phyloP scores from a whole-genome alignment of 495 filamentous ascomycete genomes.

The Neurospora sp. region DNA sequence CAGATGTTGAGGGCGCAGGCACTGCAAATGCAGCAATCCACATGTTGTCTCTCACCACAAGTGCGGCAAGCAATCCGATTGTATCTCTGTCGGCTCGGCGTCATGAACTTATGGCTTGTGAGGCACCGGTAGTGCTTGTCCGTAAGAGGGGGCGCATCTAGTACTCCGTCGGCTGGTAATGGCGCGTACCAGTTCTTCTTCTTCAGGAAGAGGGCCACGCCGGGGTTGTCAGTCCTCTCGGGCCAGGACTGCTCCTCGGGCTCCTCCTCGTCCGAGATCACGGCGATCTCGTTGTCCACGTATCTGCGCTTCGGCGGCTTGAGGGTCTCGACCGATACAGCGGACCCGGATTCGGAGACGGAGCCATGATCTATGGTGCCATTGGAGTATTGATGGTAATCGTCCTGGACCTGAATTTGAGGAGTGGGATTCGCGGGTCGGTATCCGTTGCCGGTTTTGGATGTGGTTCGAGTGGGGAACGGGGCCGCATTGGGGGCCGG shows the following conservation, averaged over 20 bases:
- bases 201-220: constrained; percentile 20
- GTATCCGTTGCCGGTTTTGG: neutral
- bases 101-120: constrained; percentile 21
- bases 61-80: constrained; percentile 21
- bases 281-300: neutral
- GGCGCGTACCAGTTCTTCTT: constrained; percentile 12
- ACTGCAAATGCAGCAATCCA: constrained; percentile 23
- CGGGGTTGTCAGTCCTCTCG: constrained; percentile 17
- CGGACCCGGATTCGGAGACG: constrained; percentile 13
- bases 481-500: too few species aligned
- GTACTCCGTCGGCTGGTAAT: constrained; percentile 7
- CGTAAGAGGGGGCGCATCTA: constrained; percentile 17
- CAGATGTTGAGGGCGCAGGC: constrained; percentile 20
- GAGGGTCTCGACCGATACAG: constrained; percentile 11
- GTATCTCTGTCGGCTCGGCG: constrained; percentile 14
- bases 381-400: neutral
- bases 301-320: too few species aligned
- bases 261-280: neutral
- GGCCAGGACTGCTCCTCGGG: constrained; percentile 2
- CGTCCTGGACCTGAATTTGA: neutral
- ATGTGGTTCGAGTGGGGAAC: neutral
- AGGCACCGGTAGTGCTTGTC: constrained; percentile 16
- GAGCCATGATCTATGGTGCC: neutral
- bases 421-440: neutral
- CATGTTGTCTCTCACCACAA: constrained; percentile 12